phyloP scores from a whole-genome alignment of 192 early-diverging fungal genomes.

The Glomus cerebriforme region DNA sequence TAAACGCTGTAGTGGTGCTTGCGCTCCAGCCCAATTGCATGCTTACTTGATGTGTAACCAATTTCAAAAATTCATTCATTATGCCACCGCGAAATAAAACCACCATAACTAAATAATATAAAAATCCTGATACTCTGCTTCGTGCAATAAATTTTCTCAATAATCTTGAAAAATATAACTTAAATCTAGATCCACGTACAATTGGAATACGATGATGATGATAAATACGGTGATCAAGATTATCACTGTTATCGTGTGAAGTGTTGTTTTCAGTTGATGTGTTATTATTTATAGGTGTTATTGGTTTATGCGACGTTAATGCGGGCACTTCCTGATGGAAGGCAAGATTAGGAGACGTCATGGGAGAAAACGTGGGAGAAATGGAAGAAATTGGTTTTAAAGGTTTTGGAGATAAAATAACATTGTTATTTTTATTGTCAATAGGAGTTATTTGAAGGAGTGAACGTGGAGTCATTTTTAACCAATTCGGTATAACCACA shows the following conservation, averaged over 20 bases:
- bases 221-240: not conserved
- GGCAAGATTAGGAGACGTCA: slow-evolving; percentile 12
- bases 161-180: not conserved
- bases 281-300: not conserved
- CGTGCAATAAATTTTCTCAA: slow-evolving; percentile 19
- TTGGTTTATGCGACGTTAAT: not conserved
- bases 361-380: too few species aligned
- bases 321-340: not conserved
- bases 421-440: not conserved
- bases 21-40: slow-evolving; percentile 29
- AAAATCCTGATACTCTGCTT: not conserved
- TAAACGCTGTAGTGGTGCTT: slow-evolving; percentile 17
- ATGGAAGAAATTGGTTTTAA: not conserved
- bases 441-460: not conserved
- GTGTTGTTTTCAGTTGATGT: not conserved
- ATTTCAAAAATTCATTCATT: slow-evolving; percentile 20
- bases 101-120: slow-evolving; percentile 20
- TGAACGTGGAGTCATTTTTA: slow-evolving; percentile 23
- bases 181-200: not conserved
- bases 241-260: too few species aligned
- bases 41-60: slow-evolving; percentile 15
- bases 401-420: not conserved
- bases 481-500: slow-evolving; percentile 13
- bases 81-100: slow-evolving; percentile 26
- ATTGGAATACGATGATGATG: not conserved